Evolutionary conservation across 2,329 filamentous ascomycete species (phyloP), one percentile per base, ranked within the genome.

Genomic region (Penicillium brasilianum): DNA sequence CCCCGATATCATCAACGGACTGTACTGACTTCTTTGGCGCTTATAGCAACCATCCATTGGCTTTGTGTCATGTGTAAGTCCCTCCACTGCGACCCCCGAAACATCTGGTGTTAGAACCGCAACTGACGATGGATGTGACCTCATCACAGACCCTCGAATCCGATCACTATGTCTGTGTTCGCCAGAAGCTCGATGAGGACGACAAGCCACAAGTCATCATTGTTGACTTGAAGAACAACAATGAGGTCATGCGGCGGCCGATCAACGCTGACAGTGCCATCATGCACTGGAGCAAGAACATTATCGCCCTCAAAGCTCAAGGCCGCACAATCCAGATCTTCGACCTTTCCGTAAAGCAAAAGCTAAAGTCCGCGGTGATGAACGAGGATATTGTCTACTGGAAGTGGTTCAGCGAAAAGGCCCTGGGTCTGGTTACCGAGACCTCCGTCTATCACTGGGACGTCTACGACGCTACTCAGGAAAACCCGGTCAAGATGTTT

Each of bases 251-350:
- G 71, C 90, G 91, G 74, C 88, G 94, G 76, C 92, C 94, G 52
- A 99, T 99, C 84, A 98, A 97, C 84, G 95, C 95, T 74, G 95
- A 99, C 82, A 98, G 93, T 87, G 95, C 96, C 72, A 97, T 99
- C 77, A 98, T 99, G 95, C 95, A 99, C 87, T 97, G 92, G 92
- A 90, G 86, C 71, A 91, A 90, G 77, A 92, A 97, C 79, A 92
- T 99, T 77, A 98, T 99, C 74, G 95, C 96, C 65, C 87, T 99
- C 70, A 97, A 96, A 82, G 94, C 95, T 52, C 92, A 97, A 78
- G 90, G 90, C 66, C 87, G 93, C 76, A 99, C 95, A 69, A 87
- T 99, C 64, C 96, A 99, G 83, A 96, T 99, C 77, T 99, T 99
- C 81, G 94, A 99, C 78, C 86, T 99, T 62, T 89, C 88, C 71